phyloP scores from a whole-genome alignment of 495 filamentous ascomycete species.

The Venustampulla echinocandica region DNA sequence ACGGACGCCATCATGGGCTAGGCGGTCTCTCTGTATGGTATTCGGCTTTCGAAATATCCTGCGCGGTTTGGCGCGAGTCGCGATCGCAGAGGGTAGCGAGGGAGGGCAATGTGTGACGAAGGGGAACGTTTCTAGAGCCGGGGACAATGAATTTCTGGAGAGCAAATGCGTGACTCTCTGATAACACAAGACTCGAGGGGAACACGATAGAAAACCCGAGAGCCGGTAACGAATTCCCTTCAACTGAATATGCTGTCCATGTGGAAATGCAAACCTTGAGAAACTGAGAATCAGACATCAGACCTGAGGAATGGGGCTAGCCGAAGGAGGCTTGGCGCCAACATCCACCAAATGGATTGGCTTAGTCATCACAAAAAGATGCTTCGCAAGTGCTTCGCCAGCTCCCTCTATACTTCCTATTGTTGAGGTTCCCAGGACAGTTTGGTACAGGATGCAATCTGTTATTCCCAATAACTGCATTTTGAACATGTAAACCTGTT shows the following conservation, averaged over 20 bases:
- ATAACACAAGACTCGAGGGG: neutral
- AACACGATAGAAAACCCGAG: neutral
- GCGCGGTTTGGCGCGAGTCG: conserved; percentile 21
- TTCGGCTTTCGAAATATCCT: conserved; percentile 4
- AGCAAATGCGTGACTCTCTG: neutral
- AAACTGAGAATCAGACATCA: neutral
- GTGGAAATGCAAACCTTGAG: neutral
- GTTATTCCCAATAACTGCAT: neutral
- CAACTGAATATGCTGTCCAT: too few relatives aligned
- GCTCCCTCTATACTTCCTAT: too few relatives aligned
- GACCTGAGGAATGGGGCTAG: too few relatives aligned
- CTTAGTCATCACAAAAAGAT: neutral
- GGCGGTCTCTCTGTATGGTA: neutral
- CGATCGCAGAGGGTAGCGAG: conserved; percentile 10
- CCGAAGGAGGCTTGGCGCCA: too few relatives aligned
- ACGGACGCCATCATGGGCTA: conserved; percentile 20
- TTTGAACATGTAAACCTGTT: too few relatives aligned
- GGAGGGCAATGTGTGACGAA: conserved; percentile 9
- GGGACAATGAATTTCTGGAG: conserved; percentile 1
- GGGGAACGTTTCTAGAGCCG: neutral
- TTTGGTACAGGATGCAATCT: too few relatives aligned
- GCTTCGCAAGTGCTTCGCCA: neutral
- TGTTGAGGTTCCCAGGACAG: too few relatives aligned
- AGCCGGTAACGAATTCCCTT: neutral
- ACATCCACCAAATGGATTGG: too few relatives aligned